These are phyloP conservation scores for Blastobotrys aristatus DNA, from an alignment of 1,139 yeast genomes.

Conservation along the genomic window DNA sequence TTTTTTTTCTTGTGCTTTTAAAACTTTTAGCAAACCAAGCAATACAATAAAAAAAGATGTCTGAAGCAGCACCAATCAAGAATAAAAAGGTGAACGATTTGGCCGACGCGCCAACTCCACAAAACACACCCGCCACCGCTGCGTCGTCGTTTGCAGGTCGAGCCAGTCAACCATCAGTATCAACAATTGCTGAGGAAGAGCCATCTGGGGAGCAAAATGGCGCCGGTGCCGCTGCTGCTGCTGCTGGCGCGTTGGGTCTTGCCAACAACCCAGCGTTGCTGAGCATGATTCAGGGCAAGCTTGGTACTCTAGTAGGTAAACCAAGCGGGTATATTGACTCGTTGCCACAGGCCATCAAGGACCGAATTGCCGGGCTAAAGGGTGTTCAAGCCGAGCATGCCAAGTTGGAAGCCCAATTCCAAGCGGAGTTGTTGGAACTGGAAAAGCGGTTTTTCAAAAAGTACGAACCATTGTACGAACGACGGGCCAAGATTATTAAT, in stretches of 20 bases:
- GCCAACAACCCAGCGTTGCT: slow-evolving; percentile 73
- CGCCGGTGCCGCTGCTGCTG: too few relatives aligned
- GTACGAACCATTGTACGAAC: slow-evolving; percentile 72
- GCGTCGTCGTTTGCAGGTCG: slow-evolving; percentile 67
- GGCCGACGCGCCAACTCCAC: slow-evolving; percentile 97
- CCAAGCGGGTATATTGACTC: slow-evolving; percentile 81
- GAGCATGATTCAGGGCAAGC: slow-evolving; percentile 85
- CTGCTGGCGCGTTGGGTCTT: slow-evolving; percentile 42
- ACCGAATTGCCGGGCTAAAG: slow-evolving; percentile 77
- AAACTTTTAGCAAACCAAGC: not conserved
- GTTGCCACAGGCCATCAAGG: slow-evolving; percentile 69
- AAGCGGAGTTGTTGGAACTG: slow-evolving; percentile 77
- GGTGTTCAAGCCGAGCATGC: slow-evolving; percentile 79
- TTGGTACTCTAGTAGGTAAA: slow-evolving; percentile 78
- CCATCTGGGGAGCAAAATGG: not conserved
- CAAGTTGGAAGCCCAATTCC: slow-evolving; percentile 85
- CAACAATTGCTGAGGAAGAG: slow-evolving; percentile 69
- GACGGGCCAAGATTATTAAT: slow-evolving; percentile 64
- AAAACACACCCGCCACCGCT: slow-evolving; percentile 93
- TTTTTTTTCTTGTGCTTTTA: not conserved
- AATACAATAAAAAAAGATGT: not conserved
- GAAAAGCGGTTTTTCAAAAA: slow-evolving; percentile 74
- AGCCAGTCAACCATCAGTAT: slow-evolving; percentile 57
- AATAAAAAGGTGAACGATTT: slow-evolving; percentile 61
- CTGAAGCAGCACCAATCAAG: slow-evolving; percentile 56